phyloP scores from a whole-genome alignment of 2,329 filamentous ascomycete species.

The Drechmeria coniospora region DNA sequence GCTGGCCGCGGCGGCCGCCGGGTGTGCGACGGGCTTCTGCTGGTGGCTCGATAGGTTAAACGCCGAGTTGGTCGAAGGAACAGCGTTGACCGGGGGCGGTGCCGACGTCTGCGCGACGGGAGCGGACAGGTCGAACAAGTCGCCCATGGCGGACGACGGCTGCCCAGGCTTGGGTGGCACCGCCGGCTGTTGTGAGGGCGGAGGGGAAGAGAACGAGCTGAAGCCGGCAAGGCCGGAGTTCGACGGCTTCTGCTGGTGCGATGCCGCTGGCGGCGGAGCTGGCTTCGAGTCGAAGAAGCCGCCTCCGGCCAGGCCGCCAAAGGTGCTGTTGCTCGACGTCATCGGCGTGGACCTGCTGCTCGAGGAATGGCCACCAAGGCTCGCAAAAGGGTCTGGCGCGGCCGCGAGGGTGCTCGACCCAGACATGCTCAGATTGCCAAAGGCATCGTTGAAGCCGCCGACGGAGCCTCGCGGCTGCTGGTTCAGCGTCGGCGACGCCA shows the following conservation, averaged over 20 bases:
- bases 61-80: conserved; percentile 40
- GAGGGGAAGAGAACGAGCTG: conserved; percentile 39
- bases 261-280: conserved; percentile 35
- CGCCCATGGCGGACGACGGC: conserved; percentile 48
- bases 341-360: conserved; percentile 18
- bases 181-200: conserved; percentile 13
- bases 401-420: conserved; percentile 31
- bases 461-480: conserved; percentile 33
- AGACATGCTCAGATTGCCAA: conserved; percentile 31
- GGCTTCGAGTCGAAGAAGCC: conserved; percentile 70
- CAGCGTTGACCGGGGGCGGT: conserved; percentile 19
- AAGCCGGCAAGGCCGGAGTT: conserved; percentile 53
- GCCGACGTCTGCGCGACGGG: conserved; percentile 30
- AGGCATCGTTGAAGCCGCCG: conserved; percentile 67
- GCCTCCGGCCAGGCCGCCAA: conserved; percentile 49
- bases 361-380: conserved; percentile 26
- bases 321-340: conserved; percentile 23
- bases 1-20: conserved; percentile 18
- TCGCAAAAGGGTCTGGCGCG: conserved; percentile 43
- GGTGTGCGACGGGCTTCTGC: conserved; percentile 27
- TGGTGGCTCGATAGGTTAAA: conserved; percentile 61
- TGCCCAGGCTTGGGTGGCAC: conserved; percentile 28
- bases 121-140: conserved; percentile 66
- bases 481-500: conserved; percentile 40
- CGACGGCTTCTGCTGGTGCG: conserved; percentile 35